Base-by-base conservation (phyloP, 140 eudicot species). In the Oenanthe javanica region DNA sequence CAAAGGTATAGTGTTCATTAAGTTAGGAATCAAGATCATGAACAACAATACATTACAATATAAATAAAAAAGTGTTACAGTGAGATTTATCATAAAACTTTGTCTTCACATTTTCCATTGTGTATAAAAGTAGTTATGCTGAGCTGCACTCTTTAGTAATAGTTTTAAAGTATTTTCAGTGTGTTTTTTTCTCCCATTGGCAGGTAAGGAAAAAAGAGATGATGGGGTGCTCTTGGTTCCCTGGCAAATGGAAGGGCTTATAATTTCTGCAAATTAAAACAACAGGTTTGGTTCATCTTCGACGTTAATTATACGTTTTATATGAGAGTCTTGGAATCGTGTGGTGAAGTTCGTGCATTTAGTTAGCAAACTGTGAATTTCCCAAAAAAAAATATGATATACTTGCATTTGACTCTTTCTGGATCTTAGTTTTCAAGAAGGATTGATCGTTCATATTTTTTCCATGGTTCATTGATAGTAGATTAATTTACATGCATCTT, bases 1-100 rank as follows among this genome's bases (percentile, higher is more conserved):
- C 86, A 83, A 85, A 79, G 86, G 85, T 88, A 85, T 84, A 83
- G 86, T 88, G 80, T 74, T 84, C 75, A 88, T 77, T 84, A 88
- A 86, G 89, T 75, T 83, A 79, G 76, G 87, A 84, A 88, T 86
- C 89, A 81, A 66, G 42, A 66, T 79, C 81, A 79, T 77, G 25
- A 49, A 81, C 83, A n/a, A n/a, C n/a, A 13, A 76, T 74, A 64
- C 36, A 54, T 69, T 74, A 78, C 21, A 31, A 27, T 11, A 31
- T 50, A 76, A 5, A 76, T 51, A 79, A 13, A 9, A 47, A 74
- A 46, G 19, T 46, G 31, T 45, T 18, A 23, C 38, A 74, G 43
- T 21, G 42, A 74, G 57, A 74, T 74, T 69, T 43, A 72, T 8
- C 52, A 38, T 72, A 72, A 72, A 72, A 72, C 49, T 72, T 72